Percentiles rank a stretch among this genome's conserved stretches.
These are phyloP conservation scores for Silene noctiflora DNA, from an alignment of 179 eudicot species.

Conservation along the genomic window DNA sequence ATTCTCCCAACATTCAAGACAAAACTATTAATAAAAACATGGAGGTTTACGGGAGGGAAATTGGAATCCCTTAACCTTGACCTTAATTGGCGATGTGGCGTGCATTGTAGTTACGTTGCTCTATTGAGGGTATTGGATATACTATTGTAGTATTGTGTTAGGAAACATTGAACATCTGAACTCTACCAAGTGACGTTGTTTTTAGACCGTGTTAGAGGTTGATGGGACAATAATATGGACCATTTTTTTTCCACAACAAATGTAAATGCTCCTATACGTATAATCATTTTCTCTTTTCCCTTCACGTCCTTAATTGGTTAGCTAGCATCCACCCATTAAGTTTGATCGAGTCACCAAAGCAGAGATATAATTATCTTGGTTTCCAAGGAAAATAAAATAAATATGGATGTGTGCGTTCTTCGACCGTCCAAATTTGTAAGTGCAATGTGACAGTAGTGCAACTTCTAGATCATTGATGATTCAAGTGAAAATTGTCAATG, in stretches of 20 bases:
- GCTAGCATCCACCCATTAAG: no score
- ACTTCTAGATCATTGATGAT: background rate
- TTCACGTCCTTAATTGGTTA: background rate
- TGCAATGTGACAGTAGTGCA: conserved; percentile 6
- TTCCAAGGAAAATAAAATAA: background rate
- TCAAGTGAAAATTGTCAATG: conserved; percentile 1
- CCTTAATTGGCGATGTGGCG: background rate
- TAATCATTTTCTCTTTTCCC: background rate
- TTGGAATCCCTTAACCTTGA: background rate
- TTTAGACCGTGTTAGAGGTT: no score
- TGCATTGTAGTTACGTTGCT: background rate
- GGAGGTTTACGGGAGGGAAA: no score
- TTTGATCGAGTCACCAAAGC: background rate
- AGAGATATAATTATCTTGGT: background rate
- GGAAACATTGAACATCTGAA: background rate
- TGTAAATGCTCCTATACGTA: background rate
- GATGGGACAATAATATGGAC: background rate
- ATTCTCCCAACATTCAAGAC: no score
- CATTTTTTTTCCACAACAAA: background rate
- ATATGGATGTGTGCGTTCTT: background rate
- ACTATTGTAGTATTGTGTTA: background rate
- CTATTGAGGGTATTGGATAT: background rate
- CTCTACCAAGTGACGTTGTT: background rate
- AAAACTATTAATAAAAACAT: no score
- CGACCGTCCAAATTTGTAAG: background rate